Conservation (phyloP, 371 early-diverging fungal species). For the Batrachochytrium dendrobatidis region DNA sequence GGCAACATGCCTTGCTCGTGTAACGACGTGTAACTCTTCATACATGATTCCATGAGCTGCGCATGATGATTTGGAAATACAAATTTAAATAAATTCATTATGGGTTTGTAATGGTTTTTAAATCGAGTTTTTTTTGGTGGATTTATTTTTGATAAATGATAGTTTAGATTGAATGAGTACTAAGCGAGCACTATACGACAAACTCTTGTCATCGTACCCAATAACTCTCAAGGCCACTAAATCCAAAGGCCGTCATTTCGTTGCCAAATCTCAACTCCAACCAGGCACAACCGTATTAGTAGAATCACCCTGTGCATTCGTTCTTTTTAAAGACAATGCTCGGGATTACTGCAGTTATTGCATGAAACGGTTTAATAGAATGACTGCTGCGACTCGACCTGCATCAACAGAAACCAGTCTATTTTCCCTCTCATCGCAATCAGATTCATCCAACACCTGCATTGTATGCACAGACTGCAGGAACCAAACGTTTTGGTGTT, state of each 20-base stretch:
- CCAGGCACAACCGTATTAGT: slow-evolving; percentile 16
- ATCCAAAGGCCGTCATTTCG: slow-evolving; percentile 15
- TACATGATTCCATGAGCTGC: no score
- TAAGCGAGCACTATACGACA: slow-evolving; percentile 2
- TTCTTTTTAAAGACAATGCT: slow-evolving; percentile 12
- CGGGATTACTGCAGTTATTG: slow-evolving; percentile 18
- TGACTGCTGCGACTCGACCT: background rate
- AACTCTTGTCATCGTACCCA: background rate
- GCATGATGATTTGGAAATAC: no score
- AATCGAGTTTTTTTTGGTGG: no score
- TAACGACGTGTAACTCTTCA: no score
- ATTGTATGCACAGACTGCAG: slow-evolving; percentile 19
- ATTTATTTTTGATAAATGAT: no score
- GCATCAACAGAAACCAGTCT: background rate
- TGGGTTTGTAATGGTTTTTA: no score
- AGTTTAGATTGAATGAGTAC: no score
- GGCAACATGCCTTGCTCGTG: no score
- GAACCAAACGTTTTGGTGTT: slow-evolving; percentile 28
- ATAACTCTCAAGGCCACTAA: slow-evolving; percentile 1
- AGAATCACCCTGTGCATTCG: slow-evolving; percentile 17
- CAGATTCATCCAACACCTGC: slow-evolving; percentile 8
- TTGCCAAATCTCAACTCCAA: background rate
- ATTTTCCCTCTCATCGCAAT: background rate
- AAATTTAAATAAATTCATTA: no score
- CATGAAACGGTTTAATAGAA: background rate